These are phyloP conservation scores for Hortiboletus campestris DNA, from an alignment of 768 basidiomycete species.

Conservation along the genomic window DNA sequence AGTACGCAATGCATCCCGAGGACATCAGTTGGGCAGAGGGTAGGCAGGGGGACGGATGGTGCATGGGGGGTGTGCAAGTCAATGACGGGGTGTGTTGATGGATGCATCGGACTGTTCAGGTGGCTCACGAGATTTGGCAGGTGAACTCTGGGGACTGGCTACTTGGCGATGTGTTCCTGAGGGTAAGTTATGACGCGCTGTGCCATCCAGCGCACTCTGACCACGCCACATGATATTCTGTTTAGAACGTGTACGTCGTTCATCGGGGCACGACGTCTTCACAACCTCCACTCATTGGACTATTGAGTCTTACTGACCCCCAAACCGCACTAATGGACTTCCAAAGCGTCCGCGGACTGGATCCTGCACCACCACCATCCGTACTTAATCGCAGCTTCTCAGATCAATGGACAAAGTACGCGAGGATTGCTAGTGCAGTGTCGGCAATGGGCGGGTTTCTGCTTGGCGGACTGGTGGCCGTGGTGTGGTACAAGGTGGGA, in stretches of 20 bases:
- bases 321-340: conserved; percentile 38
- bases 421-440: conserved; percentile 19
- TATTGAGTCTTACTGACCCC: conserved; percentile 44
- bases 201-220: neutral
- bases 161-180: conserved; percentile 56
- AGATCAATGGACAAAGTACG: conserved; percentile 16
- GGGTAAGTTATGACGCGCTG: conserved; percentile 35
- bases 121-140: conserved; percentile 25
- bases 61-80: conserved; percentile 54
- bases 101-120: neutral
- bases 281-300: conserved; percentile 43
- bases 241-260: conserved; percentile 53
- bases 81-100: conserved; percentile 43
- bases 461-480: conserved; percentile 33
- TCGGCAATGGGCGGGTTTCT: conserved; percentile 37
- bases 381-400: conserved; percentile 1
- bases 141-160: conserved; percentile 61
- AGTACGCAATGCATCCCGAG: conserved; percentile 48
- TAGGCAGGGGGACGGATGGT: conserved; percentile 43
- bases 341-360: conserved; percentile 40
- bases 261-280: conserved; percentile 43
- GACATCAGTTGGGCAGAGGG: conserved; percentile 53
- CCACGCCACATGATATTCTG: neutral
- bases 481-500: conserved; percentile 12
- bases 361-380: conserved; percentile 31